These are phyloP conservation scores for Mortierella sp. DNA, from an alignment of 371 early-diverging fungal species.

Conservation along the genomic window DNA sequence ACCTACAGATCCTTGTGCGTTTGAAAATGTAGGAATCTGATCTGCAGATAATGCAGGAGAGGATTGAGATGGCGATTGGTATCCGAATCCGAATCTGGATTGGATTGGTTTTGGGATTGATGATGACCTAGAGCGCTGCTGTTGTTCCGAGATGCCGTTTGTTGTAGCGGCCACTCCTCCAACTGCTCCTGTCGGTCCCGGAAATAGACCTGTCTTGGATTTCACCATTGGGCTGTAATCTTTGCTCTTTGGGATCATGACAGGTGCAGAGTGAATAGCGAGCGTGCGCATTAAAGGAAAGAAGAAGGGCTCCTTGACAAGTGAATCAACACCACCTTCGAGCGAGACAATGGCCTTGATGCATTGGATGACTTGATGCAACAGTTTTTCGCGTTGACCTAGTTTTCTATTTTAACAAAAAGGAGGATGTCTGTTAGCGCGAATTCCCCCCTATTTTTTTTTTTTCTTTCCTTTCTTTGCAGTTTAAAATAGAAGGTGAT, in stretches of 20 bases:
- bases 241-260: background rate
- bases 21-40: conserved; percentile 41
- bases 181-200: background rate
- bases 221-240: background rate
- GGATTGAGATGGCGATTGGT: conserved; percentile 4
- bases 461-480: too few species aligned
- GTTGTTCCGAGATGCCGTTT: background rate
- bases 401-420: conserved; percentile 24
- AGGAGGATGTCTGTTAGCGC: background rate
- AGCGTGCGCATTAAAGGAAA: conserved; percentile 37
- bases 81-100: conserved; percentile 16
- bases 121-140: conserved; percentile 31
- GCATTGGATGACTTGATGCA: conserved; percentile 47
- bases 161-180: background rate
- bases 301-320: conserved; percentile 34
- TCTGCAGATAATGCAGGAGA: conserved; percentile 26
- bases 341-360: conserved; percentile 48
- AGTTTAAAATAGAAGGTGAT: background rate
- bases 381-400: conserved; percentile 42
- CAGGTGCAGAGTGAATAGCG: conserved; percentile 36
- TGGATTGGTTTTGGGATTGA: conserved; percentile 42
- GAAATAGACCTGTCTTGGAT: conserved; percentile 28
- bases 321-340: conserved; percentile 35
- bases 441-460: background rate
- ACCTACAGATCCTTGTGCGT: conserved; percentile 29